A percentile compares a stretch with the other conserved stretches of the same genome.
phyloP scores from a whole-genome alignment of 1,284 basidiomycete genomes.

The Tetrapyrgos nigripes region DNA sequence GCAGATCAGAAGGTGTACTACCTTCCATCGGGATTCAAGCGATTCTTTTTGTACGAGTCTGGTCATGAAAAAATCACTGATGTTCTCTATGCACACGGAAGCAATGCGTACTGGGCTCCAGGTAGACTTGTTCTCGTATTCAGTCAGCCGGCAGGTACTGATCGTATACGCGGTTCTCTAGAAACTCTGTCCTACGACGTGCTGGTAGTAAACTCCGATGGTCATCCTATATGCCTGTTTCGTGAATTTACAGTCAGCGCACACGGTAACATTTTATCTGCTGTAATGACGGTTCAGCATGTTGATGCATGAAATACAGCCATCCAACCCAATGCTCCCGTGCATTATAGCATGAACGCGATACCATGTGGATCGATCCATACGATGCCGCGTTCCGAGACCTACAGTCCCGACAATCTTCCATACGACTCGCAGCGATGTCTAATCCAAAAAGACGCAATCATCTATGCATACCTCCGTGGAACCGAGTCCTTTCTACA shows the following conservation, averaged over 20 bases:
- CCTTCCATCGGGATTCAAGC: conserved; percentile 32
- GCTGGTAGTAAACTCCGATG: not conserved
- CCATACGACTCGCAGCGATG: not conserved
- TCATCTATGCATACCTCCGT: not conserved
- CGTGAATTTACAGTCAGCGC: not conserved
- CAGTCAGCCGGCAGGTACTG: not conserved
- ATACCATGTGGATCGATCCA: not conserved
- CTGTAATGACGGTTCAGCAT: not conserved
- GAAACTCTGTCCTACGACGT: not conserved
- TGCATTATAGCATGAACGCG: not conserved
- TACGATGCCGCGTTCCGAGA: too few species aligned
- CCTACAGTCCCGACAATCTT: not conserved
- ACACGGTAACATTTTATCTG: not conserved
- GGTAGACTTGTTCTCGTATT: too few species aligned
- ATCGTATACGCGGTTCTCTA: not conserved
- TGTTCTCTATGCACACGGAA: not conserved
- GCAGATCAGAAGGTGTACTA: conserved; percentile 34
- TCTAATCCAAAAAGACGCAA: not conserved
- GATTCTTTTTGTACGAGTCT: conserved; percentile 12
- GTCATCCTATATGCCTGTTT: not conserved
- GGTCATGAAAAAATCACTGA: not conserved
- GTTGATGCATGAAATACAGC: not conserved
- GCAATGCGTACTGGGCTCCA: not conserved
- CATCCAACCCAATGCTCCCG: not conserved
- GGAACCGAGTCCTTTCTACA: not conserved